Evolutionary conservation across 331 rosid species (phyloP), one percentile per base, ranked within the genome.

Genomic region (Dryas integrifolia): DNA sequence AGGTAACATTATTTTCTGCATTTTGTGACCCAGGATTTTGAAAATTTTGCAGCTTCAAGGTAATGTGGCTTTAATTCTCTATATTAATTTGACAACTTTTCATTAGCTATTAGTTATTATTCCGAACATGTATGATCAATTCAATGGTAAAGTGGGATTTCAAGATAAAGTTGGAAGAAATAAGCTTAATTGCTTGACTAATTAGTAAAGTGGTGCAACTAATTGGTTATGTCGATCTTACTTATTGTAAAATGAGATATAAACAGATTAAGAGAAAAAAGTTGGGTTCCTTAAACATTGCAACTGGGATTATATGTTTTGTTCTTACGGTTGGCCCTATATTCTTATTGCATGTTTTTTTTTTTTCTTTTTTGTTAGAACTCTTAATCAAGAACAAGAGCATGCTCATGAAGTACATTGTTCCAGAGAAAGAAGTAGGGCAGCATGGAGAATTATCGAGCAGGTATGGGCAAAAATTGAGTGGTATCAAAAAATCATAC

Each of bases 391-490:
- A 62, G 87, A 81, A 51, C 75, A 78, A 52, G 86, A 85, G 77
- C 82, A 80, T 77, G 83, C 62, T 78, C 84, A 62, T 24, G 95
- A 87, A 82, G 88, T 91, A 50, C 96, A 78, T 68, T 94, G 98
- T 81, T 94, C 98, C 49, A 82, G 98, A 80, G 95, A 89, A 74
- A 91, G 98, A 80, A 94, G 96, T 58, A 83, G 89, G 82, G 86
- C 82, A 40, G 97, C 96, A 10, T 77, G 88, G 94, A 82, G 88
- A 79, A 82, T 89, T 52, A 83, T 86, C 14, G 92, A 89, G 75
- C 81, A 91, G 90, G 97, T 89, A 79, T 65, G 63, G 35, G 9
- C 30, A 63, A 47, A 64, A 47, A 65, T 52, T 18, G 72, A 70
- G 24, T 66, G 56, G 50, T 51, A 6, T 69, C 52, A 65, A 78